Evolutionary conservation across 2,329 filamentous ascomycete species (phyloP).

Genomic region (Hypomyces rosellus): DNA sequence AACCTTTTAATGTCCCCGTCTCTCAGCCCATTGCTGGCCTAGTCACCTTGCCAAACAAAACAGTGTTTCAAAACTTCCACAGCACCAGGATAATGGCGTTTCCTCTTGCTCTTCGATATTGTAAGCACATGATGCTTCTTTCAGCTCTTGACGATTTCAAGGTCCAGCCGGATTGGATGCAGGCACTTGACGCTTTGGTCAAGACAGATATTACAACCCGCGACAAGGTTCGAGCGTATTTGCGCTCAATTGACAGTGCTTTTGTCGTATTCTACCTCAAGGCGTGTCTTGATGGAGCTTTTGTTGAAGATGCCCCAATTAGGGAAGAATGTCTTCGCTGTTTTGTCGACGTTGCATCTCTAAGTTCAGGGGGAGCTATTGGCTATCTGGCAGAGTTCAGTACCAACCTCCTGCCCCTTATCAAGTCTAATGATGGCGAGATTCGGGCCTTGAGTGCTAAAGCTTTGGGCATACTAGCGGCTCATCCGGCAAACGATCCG

Average conservation of each 20-base stretch:
- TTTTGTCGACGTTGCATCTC: constrained; percentile 48
- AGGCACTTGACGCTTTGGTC: constrained; percentile 66
- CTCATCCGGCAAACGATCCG: constrained; percentile 48
- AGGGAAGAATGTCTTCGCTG: constrained; percentile 44
- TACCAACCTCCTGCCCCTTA: constrained; percentile 48
- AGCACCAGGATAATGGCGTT: constrained; percentile 50
- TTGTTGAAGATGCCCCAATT: constrained; percentile 35
- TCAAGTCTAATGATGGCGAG: constrained; percentile 66
- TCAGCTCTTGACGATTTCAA: constrained; percentile 43
- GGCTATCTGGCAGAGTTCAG: constrained; percentile 42
- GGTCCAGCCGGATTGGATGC: constrained; percentile 77
- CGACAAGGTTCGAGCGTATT: constrained; percentile 48
- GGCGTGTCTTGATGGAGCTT: constrained; percentile 52
- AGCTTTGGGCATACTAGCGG: constrained; percentile 68
- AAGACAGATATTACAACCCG: constrained; percentile 63
- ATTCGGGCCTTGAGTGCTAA: constrained; percentile 62
- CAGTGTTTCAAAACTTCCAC: constrained; percentile 40
- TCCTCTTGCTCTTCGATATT: constrained; percentile 63
- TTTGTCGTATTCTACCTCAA: constrained; percentile 41
- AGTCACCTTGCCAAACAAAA: constrained; percentile 4
- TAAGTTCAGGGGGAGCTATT: constrained; percentile 45
- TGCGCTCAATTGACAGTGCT: constrained; percentile 35
- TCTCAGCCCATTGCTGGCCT: background rate
- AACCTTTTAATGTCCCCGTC: constrained; percentile 24
- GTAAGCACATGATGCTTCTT: constrained; percentile 48